phyloP scores from a whole-genome alignment of 768 basidiomycete species.

The Kwoniella mangroviensis region DNA sequence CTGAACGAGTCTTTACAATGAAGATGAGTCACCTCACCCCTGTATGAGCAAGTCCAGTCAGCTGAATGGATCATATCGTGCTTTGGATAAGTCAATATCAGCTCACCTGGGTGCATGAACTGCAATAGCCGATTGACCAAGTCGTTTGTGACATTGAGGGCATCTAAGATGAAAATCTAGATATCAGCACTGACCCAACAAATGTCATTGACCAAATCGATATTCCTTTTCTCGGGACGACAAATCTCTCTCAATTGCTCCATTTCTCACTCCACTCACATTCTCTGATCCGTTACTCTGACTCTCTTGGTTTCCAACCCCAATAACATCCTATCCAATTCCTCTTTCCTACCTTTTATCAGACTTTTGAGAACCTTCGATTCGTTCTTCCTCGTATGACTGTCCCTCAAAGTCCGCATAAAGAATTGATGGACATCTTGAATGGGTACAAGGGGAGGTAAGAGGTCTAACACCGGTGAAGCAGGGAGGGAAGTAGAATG shows the following conservation, averaged over 20 bases:
- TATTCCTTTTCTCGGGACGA: too few relatives aligned
- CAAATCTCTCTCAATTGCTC: too few relatives aligned
- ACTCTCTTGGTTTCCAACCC: conserved; percentile 78
- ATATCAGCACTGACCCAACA: background rate
- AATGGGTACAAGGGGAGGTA: conserved; percentile 88
- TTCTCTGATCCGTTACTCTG: conserved; percentile 86
- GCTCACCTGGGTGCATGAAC: conserved; percentile 84
- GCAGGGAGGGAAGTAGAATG: conserved; percentile 83
- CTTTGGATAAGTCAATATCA: background rate
- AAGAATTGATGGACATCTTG: conserved; percentile 79
- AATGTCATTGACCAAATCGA: background rate
- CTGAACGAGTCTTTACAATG: conserved; percentile 82
- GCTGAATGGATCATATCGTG: background rate
- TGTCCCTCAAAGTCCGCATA: conserved; percentile 67
- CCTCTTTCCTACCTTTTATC: conserved; percentile 75
- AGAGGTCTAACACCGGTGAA: conserved; percentile 76
- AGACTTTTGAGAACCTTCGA: conserved; percentile 72
- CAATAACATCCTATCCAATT: conserved; percentile 74
- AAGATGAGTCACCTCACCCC: conserved; percentile 95
- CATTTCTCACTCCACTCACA: conserved; percentile 71
- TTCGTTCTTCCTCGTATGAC: conserved; percentile 67
- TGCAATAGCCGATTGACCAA: conserved; percentile 91
- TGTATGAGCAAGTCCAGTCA: conserved; percentile 52
- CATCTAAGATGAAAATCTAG: conserved; percentile 64
- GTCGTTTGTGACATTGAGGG: conserved; percentile 90